Base-by-base conservation (phyloP, 345 rosid genomes). In the Linum trigynum region DNA sequence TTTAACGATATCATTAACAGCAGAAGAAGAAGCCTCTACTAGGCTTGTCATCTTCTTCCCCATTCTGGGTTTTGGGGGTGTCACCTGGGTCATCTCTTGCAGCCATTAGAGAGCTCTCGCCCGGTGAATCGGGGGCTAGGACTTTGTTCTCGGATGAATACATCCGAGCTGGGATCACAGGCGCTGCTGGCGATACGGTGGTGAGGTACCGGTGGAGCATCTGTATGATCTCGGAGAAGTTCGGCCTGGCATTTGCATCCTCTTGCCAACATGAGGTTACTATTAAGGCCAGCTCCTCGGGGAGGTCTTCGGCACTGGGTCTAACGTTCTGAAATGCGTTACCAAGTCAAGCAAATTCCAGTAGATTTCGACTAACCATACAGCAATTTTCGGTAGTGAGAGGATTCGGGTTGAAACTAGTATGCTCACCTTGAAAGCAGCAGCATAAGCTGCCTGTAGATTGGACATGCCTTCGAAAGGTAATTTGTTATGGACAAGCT, bases 381-480 rank as follows among this genome's bases (percentile, higher is more conserved):
- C 7, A 6, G 60, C 38, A 57, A 35, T 57, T 6, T 6, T 35
- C 7, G 39, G 7, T 43, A 43, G 12, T 23, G 7, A 7, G 40
- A 38, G 11, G 64, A 14, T 7, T 39, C 17, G n/a, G 38, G 11
- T 36, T 10, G 38, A 2, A 12, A 36, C 61, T 7, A 57, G 7
- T 6, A 61, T 61, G 64, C 58, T 61, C 74, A 90, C 99, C 96
- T 91, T 94, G 66, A 94, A 94, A 38, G 99, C 99, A 62, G 99
- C 99, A 6, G 99, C 99, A 79, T 94, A 94, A 38, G 99, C 99
- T 42, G 99, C 99, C 83, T 94, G 99, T 53, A 94, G 79, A 79
- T 94, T 94, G 0, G 99, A 94, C 99, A 94, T 94, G 84, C 99
- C 99, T 83, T 94, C 99, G 45, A 94, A 94, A 2, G 99, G 99